Evolutionary conservation across 1,284 basidiomycete species (phyloP).

Genomic region (Microbotryum intermedium): DNA sequence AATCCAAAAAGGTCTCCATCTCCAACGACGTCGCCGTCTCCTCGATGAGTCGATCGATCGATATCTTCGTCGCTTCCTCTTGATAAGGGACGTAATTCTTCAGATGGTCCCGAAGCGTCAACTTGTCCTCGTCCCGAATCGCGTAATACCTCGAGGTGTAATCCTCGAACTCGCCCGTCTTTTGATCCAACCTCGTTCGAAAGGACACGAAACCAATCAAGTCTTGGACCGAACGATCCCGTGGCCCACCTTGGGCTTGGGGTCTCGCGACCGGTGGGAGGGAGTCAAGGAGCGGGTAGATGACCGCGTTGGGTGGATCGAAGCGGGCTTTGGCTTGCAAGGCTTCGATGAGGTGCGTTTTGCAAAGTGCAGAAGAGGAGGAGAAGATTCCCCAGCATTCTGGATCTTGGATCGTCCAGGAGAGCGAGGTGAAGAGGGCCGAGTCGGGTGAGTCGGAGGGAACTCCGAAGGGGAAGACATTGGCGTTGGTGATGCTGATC

Average conservation of each 20-base stretch:
- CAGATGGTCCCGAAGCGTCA: conserved; percentile 61
- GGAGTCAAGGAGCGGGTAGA: conserved; percentile 15
- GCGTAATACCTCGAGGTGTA: conserved; percentile 83
- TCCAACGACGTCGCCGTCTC: conserved; percentile 30
- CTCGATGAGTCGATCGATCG: conserved; percentile 38
- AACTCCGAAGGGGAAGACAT: conserved; percentile 23
- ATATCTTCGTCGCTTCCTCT: neutral
- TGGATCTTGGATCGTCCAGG: conserved; percentile 8
- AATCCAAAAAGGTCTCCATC: conserved; percentile 53
- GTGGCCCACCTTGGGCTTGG: conserved; percentile 12
- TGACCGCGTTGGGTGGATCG: conserved; percentile 7
- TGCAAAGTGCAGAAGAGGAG: conserved; percentile 2
- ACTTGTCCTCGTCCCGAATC: conserved; percentile 65
- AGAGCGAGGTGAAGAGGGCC: conserved; percentile 9
- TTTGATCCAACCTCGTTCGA: conserved; percentile 33
- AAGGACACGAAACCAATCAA: conserved; percentile 30
- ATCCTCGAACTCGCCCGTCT: conserved; percentile 73
- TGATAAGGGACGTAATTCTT: neutral
- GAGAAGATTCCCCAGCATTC: conserved; percentile 26
- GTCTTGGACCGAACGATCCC: conserved; percentile 21
- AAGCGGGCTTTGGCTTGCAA: conserved; percentile 19
- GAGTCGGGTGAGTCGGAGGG: conserved; percentile 12
- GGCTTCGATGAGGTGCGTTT: conserved; percentile 6
- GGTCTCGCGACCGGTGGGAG: conserved; percentile 7
- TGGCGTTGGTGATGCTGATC: neutral